A percentile compares a stretch with the other conserved stretches of the same genome.
These are phyloP conservation scores for Aspergillus unguis DNA, from an alignment of 2,329 filamentous ascomycete genomes.

Conservation along the genomic window DNA sequence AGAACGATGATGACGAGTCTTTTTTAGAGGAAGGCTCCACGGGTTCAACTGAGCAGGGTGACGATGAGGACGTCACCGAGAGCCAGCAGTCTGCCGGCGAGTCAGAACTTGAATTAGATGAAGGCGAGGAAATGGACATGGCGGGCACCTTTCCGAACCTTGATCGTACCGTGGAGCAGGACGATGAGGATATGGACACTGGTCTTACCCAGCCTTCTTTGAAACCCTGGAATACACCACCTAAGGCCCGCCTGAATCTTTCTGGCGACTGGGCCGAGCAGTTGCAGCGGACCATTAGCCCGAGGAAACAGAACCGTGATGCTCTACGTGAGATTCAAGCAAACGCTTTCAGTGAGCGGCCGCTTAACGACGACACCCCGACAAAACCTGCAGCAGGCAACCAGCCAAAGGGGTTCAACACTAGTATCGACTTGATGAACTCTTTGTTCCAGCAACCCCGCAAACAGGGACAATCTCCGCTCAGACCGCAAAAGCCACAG, in stretches of 20 bases:
- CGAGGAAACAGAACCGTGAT: constrained; percentile 82
- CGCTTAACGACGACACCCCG: constrained; percentile 35
- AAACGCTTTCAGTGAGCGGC: constrained; percentile 53
- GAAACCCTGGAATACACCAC: constrained; percentile 47
- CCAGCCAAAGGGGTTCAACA: constrained; percentile 66
- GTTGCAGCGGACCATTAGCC: constrained; percentile 88
- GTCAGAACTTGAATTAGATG: constrained; percentile 60
- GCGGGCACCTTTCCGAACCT: constrained; percentile 72
- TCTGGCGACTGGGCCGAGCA: constrained; percentile 92
- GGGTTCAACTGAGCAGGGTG: constrained; percentile 66
- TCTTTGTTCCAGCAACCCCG: constrained; percentile 74
- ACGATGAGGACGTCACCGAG: constrained; percentile 45
- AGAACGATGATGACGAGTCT: constrained; percentile 56
- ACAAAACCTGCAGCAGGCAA: constrained; percentile 19
- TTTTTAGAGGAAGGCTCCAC: constrained; percentile 92
- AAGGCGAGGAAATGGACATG: constrained; percentile 76
- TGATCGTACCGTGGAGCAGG: constrained; percentile 73
- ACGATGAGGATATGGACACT: constrained; percentile 48
- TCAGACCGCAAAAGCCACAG: constrained; percentile 56
- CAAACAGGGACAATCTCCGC: constrained; percentile 45
- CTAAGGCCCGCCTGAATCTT: constrained; percentile 52
- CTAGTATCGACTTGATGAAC: constrained; percentile 94
- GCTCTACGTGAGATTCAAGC: constrained; percentile 65
- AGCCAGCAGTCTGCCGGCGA: constrained; percentile 55
- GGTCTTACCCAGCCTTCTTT: constrained; percentile 40